Evolutionary conservation across 2,329 filamentous ascomycete species (phyloP).

Genomic region (Exserohilum rostratum): DNA sequence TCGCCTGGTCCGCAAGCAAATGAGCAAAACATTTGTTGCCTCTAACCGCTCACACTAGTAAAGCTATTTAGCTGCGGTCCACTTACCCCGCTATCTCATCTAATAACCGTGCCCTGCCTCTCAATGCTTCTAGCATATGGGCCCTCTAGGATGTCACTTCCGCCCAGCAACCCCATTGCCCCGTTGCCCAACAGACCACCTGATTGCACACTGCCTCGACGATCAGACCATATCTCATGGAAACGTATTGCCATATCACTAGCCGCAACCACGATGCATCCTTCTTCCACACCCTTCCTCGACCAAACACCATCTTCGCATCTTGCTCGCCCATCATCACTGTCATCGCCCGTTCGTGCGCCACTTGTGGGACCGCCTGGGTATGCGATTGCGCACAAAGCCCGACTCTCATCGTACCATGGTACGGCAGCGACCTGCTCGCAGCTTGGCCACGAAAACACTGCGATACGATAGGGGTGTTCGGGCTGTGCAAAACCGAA

Average conservation of each 20-base stretch:
- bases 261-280: slow-evolving; percentile 87
- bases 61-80: not conserved
- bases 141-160: slow-evolving; percentile 83
- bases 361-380: slow-evolving; percentile 64
- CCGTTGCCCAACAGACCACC: slow-evolving; percentile 55
- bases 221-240: slow-evolving; percentile 89
- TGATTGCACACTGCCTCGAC: slow-evolving; percentile 50
- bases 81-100: slow-evolving; percentile 29
- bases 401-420: slow-evolving; percentile 79
- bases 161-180: slow-evolving; percentile 64
- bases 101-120: slow-evolving; percentile 61
- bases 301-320: slow-evolving; percentile 62
- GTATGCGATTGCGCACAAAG: slow-evolving; percentile 87
- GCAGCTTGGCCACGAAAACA: slow-evolving; percentile 95
- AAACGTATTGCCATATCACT: slow-evolving; percentile 95
- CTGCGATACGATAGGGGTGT: slow-evolving; percentile 84
- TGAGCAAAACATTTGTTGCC: not conserved
- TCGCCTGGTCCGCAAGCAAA: not conserved
- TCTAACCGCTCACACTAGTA: not conserved
- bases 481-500: slow-evolving; percentile 94
- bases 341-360: slow-evolving; percentile 5
- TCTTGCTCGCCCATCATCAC: slow-evolving; percentile 37
- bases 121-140: slow-evolving; percentile 73
- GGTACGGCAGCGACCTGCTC: slow-evolving; percentile 83
- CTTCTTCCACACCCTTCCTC: slow-evolving; percentile 68